Evolutionary conservation across 148 eudicot species (phyloP).

Genomic region (Vaccinium vitisidaea): DNA sequence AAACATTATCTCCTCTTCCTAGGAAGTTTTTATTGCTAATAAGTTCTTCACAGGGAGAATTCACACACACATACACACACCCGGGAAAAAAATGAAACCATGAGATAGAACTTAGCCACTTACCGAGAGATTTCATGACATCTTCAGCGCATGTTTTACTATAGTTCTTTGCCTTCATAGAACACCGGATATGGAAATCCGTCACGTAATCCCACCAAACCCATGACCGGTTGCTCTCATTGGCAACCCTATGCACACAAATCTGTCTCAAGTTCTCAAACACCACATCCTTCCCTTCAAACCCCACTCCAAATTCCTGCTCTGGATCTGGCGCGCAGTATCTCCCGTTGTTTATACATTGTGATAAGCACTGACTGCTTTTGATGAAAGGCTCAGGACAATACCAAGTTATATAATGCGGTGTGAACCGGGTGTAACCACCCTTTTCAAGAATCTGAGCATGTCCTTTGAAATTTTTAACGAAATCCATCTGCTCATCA

Average conservation of each 20-base stretch:
- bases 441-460: constrained; percentile 90
- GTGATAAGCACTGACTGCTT: constrained; percentile 76
- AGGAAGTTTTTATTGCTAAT: no score
- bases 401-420: constrained; percentile 96
- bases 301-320: constrained; percentile 73
- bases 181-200: constrained; percentile 91
- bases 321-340: constrained; percentile 99
- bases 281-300: constrained; percentile 91
- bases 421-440: constrained; percentile 75
- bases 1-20: no score
- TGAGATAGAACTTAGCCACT: constrained; percentile 11
- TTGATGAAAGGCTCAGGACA: constrained; percentile 67
- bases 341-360: constrained; percentile 90
- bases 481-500: constrained; percentile 82
- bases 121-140: constrained; percentile 77
- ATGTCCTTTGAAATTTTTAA: constrained; percentile 87
- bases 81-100: neutral
- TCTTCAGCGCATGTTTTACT: constrained; percentile 73
- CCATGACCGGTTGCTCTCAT: constrained; percentile 74
- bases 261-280: constrained; percentile 92
- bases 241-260: constrained; percentile 83
- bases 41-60: no score
- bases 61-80: no score
- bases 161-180: constrained; percentile 81
- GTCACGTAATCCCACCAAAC: constrained; percentile 99